A percentile compares a stretch with the other conserved stretches of the same genome.
phyloP scores from a whole-genome alignment of 208 protist genomes.

The Wallacemonas sp. region DNA sequence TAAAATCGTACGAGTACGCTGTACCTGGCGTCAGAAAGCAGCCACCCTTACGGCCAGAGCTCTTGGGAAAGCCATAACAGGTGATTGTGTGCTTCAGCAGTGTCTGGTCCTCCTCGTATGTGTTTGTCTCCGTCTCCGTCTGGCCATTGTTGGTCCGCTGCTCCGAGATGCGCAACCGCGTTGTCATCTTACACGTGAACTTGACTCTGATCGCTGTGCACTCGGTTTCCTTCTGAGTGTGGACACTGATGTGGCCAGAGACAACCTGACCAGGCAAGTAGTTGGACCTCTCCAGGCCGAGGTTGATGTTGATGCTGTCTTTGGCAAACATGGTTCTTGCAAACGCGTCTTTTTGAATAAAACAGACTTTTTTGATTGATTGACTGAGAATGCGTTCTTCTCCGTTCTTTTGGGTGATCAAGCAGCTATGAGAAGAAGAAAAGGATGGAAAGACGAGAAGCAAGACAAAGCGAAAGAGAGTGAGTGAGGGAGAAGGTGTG shows the following conservation, averaged over 20 bases:
- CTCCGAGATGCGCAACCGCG: too few relatives aligned
- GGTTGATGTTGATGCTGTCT: background rate
- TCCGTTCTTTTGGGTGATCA: background rate
- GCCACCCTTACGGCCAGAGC: background rate
- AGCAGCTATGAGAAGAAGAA: background rate
- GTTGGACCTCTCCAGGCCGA: background rate
- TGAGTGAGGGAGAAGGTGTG: too few relatives aligned
- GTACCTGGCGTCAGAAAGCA: background rate
- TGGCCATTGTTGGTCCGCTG: background rate
- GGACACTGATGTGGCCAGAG: background rate
- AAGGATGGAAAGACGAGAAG: background rate
- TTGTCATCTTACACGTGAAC: background rate
- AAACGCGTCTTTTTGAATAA: too few relatives aligned
- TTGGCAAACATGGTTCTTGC: background rate
- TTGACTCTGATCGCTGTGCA: background rate
- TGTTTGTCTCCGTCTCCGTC: background rate
- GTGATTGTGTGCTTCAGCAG: constrained; percentile 5
- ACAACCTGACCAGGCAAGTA: background rate
- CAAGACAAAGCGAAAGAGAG: background rate
- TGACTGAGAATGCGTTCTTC: too few relatives aligned
- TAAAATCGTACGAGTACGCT: background rate
- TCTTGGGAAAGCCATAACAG: constrained; percentile 6
- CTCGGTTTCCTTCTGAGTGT: background rate
- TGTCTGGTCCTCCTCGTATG: background rate
- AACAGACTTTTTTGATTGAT: too few relatives aligned